Conservation (phyloP, 2,329 filamentous ascomycete species). For the Colletotrichum agaves region DNA sequence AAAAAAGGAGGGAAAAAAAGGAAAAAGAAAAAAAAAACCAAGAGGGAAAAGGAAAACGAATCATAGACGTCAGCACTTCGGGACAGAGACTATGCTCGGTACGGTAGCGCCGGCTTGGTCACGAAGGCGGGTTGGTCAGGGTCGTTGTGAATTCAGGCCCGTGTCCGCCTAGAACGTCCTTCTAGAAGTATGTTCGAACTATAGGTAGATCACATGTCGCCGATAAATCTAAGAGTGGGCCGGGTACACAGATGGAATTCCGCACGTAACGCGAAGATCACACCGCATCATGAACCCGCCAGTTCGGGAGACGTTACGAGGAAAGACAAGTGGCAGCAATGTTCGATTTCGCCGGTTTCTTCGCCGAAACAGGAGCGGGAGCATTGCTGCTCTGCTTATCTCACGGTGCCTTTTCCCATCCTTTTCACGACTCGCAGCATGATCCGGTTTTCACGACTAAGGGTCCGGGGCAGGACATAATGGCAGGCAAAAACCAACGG, state of each 20-base stretch:
- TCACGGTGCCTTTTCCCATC: not conserved
- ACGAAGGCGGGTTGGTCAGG: too few relatives aligned
- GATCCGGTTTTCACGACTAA: not conserved
- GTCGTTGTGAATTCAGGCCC: not conserved
- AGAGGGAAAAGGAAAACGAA: not conserved
- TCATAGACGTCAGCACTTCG: not conserved
- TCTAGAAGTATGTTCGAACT: constrained; percentile 30
- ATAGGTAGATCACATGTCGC: constrained; percentile 21
- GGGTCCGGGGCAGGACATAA: not conserved
- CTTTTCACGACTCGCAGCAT: constrained; percentile 17
- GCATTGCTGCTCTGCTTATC: not conserved
- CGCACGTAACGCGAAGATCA: not conserved
- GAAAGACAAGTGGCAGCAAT: not conserved
- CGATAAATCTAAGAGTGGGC: not conserved
- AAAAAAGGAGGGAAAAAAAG: too few relatives aligned
- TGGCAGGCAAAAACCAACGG: constrained; percentile 11
- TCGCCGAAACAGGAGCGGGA: constrained; percentile 5
- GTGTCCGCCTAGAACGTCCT: constrained; percentile 9
- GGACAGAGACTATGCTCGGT: not conserved
- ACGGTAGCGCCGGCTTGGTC: not conserved
- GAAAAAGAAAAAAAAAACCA: too few relatives aligned
- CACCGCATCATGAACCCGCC: not conserved
- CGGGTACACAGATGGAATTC: not conserved
- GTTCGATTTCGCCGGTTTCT: not conserved
- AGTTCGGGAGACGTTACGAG: constrained; percentile 4